A percentile compares a stretch with the other conserved stretches of the same genome.
Conservation (phyloP, 768 basidiomycete species). For the Mycena leptocephala region DNA sequence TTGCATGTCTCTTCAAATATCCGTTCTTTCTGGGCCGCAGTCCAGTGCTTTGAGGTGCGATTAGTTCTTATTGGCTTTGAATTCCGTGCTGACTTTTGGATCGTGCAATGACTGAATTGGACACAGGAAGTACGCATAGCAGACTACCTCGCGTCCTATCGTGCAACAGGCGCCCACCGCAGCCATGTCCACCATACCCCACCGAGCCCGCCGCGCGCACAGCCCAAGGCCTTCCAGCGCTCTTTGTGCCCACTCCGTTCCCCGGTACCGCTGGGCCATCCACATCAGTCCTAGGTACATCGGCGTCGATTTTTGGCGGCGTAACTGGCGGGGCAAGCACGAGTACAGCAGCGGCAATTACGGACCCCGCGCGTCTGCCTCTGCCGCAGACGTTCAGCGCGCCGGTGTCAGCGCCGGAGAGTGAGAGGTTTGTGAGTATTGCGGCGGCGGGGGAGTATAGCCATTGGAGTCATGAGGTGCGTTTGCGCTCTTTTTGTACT, state of each 20-base stretch:
- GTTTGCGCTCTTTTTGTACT: not conserved
- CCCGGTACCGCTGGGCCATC: not conserved
- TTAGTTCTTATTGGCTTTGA: not conserved
- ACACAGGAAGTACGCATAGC: slow-evolving; percentile 54
- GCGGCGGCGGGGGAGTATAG: slow-evolving; percentile 46
- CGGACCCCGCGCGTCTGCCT: slow-evolving; percentile 40
- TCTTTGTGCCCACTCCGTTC: slow-evolving; percentile 52
- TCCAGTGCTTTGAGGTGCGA: slow-evolving; percentile 34
- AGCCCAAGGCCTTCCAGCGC: slow-evolving; percentile 55
- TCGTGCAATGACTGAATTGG: not conserved
- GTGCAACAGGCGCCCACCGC: slow-evolving; percentile 51
- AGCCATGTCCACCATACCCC: slow-evolving; percentile 55
- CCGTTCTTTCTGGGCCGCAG: slow-evolving; percentile 3
- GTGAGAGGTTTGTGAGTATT: slow-evolving; percentile 47
- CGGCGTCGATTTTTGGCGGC: not conserved
- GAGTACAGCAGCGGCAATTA: slow-evolving; percentile 8
- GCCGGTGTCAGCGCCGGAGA: slow-evolving; percentile 10
- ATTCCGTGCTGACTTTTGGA: not conserved
- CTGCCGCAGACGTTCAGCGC: slow-evolving; percentile 47
- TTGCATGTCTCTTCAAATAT: slow-evolving; percentile 26
- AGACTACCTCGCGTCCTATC: slow-evolving; percentile 57
- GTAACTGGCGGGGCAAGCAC: not conserved
- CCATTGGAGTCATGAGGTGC: slow-evolving; percentile 53
- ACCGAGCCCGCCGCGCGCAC: slow-evolving; percentile 49
- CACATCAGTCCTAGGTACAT: not conserved